Evolutionary conservation across 208 protist species (phyloP), one percentile per base, ranked within the genome.

Genomic region (Histomonas meleagridis): DNA sequence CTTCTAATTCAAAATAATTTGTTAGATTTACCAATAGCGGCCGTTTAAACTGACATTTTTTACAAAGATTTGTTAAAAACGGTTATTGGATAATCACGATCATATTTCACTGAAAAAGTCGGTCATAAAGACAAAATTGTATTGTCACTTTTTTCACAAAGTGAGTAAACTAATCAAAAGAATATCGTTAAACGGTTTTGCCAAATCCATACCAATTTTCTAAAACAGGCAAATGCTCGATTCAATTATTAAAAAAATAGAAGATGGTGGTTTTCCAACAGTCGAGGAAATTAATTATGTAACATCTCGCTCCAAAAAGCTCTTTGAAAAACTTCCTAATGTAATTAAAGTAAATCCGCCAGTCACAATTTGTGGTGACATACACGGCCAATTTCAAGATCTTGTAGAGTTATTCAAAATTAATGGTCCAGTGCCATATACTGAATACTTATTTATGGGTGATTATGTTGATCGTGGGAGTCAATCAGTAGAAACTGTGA

Each of bases 361-460:
- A 79, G 70, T 79, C 40, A 35, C 40, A 32, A 79, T 79, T 7
- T 79, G 70, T 51, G 70, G 70, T 10, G 70, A 79, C 40, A 79
- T 79, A n/a, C 70, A 79, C 40, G 70, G 70, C 40, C 70, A 79
- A 28, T 79, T 79, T 40, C 14, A 49, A 18, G 92, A 92, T 55
- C 93, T 99, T 55, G 94, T 97, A 35, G 97, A 99, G 26, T 51
- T 91, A 48, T 94, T 99, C 94, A 96, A 97, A n/a, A 90, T 93
- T 16, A n/a, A 32, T 72, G 92, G 92, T 0, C 90, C 97, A 46
- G 95, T 95, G 16, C 97, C 97, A 51, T 96, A 98, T 93, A 98
- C 97, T 18, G 98, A 99, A 92, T 99, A 98, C 93, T 95, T 99
- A 18, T 99, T 99, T 94, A 96, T 99, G 95, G 94, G 93, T 49